Base-by-base conservation (phyloP, 805 yeast genomes). In the Scheffersomyces coipomensis region DNA sequence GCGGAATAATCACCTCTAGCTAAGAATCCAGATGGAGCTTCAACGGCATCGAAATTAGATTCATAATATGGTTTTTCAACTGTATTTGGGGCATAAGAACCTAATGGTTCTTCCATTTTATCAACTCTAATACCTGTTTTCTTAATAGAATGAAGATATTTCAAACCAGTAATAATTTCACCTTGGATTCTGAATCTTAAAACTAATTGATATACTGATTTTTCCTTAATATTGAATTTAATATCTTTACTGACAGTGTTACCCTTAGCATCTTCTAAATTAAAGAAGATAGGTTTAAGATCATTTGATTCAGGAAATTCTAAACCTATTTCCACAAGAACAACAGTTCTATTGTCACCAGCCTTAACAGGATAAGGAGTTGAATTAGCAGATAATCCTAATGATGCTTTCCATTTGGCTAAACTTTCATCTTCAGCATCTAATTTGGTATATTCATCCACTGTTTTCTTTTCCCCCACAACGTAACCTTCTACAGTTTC, bases 351-450 rank as follows among this genome's bases (percentile, higher is more conserved):
- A 35, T 70, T 71, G 58, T 88, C 95, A 21, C 83, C 85, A 3
- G 86, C 75, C 37, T 75, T 80, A 19, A 81, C 81, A 11, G 86
- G 90, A 47, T 80, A 68, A 3, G 79, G 62, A 12, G 62, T 55
- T 13, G 65, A 58, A 43, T 80, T 81, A 8, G 79, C 73, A 36
- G 80, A 64, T 42, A 89, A 68, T 0, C 97, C 97, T 23, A 89
- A 68, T 1, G 95, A 85, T 41, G 81, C 86, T 62, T 90, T 90
- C 97, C 97, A 89, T 62, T 86, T 87, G 45, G 84, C 86, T 46
- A 89, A 71, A 13, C 95, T 84, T 62, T 88, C 96, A 59, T 89
- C 97, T 51, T 88, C 85, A 10, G 91, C 91, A 57, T 89, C 97
- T 49, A 89, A 65, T 40, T 82, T 75, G 39, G 83, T 79, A 62